Percentiles rank a stretch among this genome's conserved stretches.
These are phyloP conservation scores for Teunomyces kruisii DNA, from an alignment of 805 yeast genomes.

Conservation along the genomic window DNA sequence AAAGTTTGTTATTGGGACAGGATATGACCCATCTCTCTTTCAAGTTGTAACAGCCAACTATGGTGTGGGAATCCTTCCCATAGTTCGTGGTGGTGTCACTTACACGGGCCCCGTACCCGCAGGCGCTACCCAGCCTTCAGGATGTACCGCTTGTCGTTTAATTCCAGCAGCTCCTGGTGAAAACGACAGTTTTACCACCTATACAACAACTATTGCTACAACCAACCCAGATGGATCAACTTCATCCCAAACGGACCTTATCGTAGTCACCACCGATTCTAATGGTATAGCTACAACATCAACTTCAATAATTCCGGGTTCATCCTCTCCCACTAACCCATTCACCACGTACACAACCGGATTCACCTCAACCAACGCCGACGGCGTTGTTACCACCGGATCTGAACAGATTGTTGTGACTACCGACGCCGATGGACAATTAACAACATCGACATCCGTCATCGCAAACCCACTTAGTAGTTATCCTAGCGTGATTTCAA, in stretches of 20 bases:
- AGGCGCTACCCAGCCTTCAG: constrained; percentile 1
- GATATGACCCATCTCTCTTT: constrained; percentile 6
- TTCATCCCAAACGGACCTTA: background rate
- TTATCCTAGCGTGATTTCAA: too few species aligned
- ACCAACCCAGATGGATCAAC: background rate
- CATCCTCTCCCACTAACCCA: constrained; percentile 3
- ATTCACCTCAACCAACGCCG: constrained; percentile 5
- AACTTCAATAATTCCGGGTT: constrained; percentile 1
- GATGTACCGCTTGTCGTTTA: constrained; percentile 5
- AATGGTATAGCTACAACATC: background rate
- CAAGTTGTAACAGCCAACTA: constrained; percentile 1
- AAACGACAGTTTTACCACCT: background rate
- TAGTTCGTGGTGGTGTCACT: constrained; percentile 10
- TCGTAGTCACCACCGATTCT: background rate
- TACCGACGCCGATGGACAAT: constrained; percentile 7
- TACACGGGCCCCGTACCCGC: constrained; percentile 12
- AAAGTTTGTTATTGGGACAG: constrained; percentile 9
- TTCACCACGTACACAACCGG: constrained; percentile 5
- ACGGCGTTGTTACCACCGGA: constrained; percentile 7
- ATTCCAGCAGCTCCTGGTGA: constrained; percentile 5
- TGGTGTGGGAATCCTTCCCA: constrained; percentile 6
- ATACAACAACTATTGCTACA: background rate
- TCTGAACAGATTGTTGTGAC: constrained; percentile 12
- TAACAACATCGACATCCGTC: constrained; percentile 12
- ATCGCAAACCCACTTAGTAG: too few species aligned